Conservation (phyloP, 176 grass and related monocot genomes). For the Bonia amplexicaulis region DNA sequence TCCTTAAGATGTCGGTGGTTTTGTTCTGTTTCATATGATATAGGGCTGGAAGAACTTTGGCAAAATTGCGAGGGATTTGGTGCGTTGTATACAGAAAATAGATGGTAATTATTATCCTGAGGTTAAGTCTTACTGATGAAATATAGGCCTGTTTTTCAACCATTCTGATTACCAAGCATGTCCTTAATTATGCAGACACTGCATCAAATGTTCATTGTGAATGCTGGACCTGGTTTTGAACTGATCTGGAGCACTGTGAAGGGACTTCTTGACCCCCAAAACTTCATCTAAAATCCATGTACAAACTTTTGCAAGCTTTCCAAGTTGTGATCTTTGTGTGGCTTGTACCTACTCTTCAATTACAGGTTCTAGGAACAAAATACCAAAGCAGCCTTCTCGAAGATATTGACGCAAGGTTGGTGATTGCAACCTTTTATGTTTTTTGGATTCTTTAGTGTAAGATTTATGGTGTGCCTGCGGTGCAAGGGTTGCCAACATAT, state of each 20-base stretch:
- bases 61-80: slow-evolving; percentile 90
- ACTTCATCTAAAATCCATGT: slow-evolving; percentile 98
- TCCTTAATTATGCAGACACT: slow-evolving; percentile 61
- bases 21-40: background rate
- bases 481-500: slow-evolving; percentile 29
- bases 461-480: background rate
- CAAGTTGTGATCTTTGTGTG: slow-evolving; percentile 24
- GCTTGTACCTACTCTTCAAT: slow-evolving; percentile 11
- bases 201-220: slow-evolving; percentile 98
- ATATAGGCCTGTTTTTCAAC: background rate
- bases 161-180: slow-evolving; percentile 19
- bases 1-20: background rate
- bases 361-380: slow-evolving; percentile 88
- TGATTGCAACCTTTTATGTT: slow-evolving; percentile 24
- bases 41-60: slow-evolving; percentile 96
- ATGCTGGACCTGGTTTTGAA: slow-evolving; percentile 97
- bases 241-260: slow-evolving; percentile 28
- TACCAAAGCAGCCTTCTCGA: slow-evolving; percentile 92
- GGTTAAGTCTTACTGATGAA: slow-evolving; percentile 41
- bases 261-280: slow-evolving; percentile 92
- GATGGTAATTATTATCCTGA: slow-evolving; percentile 96
- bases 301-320: slow-evolving; percentile 23
- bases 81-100: slow-evolving; percentile 93
- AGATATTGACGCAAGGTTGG: slow-evolving; percentile 83
- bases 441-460: slow-evolving; percentile 24